Base-by-base conservation (phyloP, 352 stramenopile genomes). In the Globisporangium nunn region DNA sequence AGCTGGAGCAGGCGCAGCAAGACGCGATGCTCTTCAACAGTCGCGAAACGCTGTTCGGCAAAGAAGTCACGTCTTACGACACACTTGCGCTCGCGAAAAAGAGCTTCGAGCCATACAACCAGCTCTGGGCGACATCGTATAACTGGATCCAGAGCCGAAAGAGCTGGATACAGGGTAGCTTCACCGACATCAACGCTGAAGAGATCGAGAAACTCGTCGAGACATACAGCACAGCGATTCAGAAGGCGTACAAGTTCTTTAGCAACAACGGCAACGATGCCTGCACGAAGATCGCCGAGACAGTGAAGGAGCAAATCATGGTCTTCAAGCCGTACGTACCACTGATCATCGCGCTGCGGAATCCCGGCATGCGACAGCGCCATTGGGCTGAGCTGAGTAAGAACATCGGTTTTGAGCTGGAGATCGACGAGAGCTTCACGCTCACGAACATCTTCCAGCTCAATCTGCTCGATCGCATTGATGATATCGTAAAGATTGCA, bases 191-290 rank as follows among this genome's bases (percentile, higher is more conserved):
- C 10, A 85, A 96, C 56, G 87, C 90, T 3, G 91, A 98, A 37
- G 81, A 95, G 39, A 80, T 98, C 11, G 95, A 98, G 62, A 93
- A 92, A 33, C 66, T 83, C 6, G 91, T 97, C 30, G 83, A 91
- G 37, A 80, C 71, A 8, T 93, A 96, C 62, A 87, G 78, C 29
- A 77, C 80, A 4, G 80, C 78, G 4, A 94, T 98, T 28, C 89
- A 85, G 28, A 98, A 98, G 56, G 87, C 87, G 3, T 91, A 75
- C 63, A 98, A 98, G 56, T 95, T 91, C 55, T 98, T 98, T 61
- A 90, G 88, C 37, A 91, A 88, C 51, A 85, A 67, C 11, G 91
- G 88, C 23, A 86, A 96, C 52, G 76, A 94, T 0, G 76, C 73
- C 4, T 96, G 95, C 47, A 76, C 79, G 2, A 91, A 95, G 50